A percentile compares a stretch with the other conserved stretches of the same genome.
Conservation (phyloP, 2,329 filamentous ascomycete genomes). For the Colletotrichum sp. region DNA sequence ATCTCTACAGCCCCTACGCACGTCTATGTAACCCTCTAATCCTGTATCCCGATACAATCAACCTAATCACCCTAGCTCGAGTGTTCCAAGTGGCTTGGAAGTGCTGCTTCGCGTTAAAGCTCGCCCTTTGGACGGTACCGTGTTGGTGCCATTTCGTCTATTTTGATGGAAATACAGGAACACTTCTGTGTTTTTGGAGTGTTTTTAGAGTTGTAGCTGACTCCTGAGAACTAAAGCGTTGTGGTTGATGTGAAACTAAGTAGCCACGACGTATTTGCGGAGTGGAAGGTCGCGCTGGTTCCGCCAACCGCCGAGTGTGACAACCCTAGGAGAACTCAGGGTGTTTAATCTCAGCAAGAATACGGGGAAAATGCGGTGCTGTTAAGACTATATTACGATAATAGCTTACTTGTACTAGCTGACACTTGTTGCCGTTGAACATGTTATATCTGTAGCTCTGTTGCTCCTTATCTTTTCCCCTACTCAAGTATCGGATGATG, state of each 20-base stretch:
- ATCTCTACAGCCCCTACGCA: no score
- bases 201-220: neutral
- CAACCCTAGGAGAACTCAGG: no score
- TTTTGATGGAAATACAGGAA: neutral
- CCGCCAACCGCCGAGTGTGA: neutral
- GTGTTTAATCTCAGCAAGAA: no score
- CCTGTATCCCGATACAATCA: no score
- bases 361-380: no score
- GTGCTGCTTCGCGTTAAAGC: no score
- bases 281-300: neutral
- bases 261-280: neutral
- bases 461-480: neutral
- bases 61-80: no score
- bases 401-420: no score
- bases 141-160: neutral
- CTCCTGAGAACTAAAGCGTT: neutral
- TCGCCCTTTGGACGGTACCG: no score
- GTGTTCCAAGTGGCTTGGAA: no score
- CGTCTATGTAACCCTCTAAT: no score
- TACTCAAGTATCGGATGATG: fast-evolving
- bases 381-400: no score
- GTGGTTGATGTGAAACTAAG: neutral
- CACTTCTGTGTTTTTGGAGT: neutral
- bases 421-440: neutral
- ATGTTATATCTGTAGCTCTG: neutral